Evolutionary conservation across 192 early-diverging fungal species (phyloP).

Genomic region (Rhizophagus clarus): DNA sequence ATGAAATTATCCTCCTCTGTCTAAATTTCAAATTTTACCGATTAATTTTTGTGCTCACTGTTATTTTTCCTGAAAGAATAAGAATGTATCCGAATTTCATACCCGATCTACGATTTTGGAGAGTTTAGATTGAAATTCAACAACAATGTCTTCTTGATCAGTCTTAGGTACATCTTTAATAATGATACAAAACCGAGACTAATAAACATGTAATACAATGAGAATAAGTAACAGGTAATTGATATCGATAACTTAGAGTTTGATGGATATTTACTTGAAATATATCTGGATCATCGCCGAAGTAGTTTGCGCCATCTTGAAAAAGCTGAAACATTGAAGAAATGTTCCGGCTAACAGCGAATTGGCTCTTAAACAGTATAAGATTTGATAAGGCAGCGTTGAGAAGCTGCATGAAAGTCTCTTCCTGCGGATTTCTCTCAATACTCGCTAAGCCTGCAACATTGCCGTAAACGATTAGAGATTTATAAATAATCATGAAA

Average conservation of each 20-base stretch:
- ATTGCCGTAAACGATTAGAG: too few species aligned
- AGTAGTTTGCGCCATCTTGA: constrained; percentile 29
- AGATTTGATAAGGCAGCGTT: constrained; percentile 31
- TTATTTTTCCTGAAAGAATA: too few species aligned
- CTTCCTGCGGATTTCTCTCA: constrained; percentile 33
- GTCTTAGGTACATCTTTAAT: constrained; percentile 34
- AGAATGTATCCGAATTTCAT: neutral
- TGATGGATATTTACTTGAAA: constrained; percentile 18
- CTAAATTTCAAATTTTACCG: neutral
- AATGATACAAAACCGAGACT: constrained; percentile 31
- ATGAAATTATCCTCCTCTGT: constrained; percentile 35
- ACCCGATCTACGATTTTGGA: constrained; percentile 20
- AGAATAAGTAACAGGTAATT: neutral
- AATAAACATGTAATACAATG: neutral
- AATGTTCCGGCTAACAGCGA: constrained; percentile 31
- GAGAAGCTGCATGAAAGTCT: constrained; percentile 14
- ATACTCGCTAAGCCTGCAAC: constrained; percentile 22
- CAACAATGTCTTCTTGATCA: constrained; percentile 24
- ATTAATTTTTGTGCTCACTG: neutral
- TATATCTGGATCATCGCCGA: constrained; percentile 25
- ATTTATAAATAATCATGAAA: neutral
- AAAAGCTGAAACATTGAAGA: constrained; percentile 36
- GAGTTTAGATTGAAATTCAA: constrained; percentile 30
- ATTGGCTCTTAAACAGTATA: constrained; percentile 33
- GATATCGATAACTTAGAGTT: neutral